Conservation (phyloP, 1,284 basidiomycete genomes). For the Papiliotrema nemorosa region DNA sequence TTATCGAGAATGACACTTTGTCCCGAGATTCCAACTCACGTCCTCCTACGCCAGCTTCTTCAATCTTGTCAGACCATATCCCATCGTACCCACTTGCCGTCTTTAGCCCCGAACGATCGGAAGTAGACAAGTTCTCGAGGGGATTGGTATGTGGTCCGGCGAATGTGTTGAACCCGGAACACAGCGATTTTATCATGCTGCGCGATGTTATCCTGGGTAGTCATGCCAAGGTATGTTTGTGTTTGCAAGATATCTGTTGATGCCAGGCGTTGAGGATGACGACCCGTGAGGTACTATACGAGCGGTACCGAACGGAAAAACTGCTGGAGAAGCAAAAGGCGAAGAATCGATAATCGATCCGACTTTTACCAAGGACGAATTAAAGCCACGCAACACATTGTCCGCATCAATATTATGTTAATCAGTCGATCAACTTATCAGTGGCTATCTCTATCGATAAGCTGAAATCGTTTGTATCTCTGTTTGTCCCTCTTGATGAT, state of each 20-base stretch:
- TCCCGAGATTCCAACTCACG: background rate
- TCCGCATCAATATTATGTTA: no score
- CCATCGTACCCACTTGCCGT: constrained; percentile 18
- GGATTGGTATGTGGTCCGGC: constrained; percentile 39
- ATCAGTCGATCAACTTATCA: no score
- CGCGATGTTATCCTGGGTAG: constrained; percentile 27
- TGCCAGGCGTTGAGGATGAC: constrained; percentile 24
- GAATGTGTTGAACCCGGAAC: constrained; percentile 23
- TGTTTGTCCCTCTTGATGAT: no score
- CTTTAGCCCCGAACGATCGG: constrained; percentile 17
- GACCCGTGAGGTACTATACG: constrained; percentile 43
- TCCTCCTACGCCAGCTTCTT: constrained; percentile 7
- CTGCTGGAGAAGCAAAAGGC: constrained; percentile 18
- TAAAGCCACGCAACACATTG: no score
- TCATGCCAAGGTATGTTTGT: constrained; percentile 16
- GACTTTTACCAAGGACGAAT: no score
- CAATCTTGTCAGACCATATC: background rate
- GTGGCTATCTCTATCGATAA: no score
- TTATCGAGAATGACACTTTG: background rate
- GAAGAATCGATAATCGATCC: no score
- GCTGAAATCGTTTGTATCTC: no score
- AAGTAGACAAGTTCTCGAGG: constrained; percentile 10
- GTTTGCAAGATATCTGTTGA: background rate
- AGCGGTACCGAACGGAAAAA: constrained; percentile 41
- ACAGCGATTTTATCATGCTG: constrained; percentile 31